Evolutionary conservation across 306 rosid genomes (phyloP).

Genomic region (Malus orientalis): DNA sequence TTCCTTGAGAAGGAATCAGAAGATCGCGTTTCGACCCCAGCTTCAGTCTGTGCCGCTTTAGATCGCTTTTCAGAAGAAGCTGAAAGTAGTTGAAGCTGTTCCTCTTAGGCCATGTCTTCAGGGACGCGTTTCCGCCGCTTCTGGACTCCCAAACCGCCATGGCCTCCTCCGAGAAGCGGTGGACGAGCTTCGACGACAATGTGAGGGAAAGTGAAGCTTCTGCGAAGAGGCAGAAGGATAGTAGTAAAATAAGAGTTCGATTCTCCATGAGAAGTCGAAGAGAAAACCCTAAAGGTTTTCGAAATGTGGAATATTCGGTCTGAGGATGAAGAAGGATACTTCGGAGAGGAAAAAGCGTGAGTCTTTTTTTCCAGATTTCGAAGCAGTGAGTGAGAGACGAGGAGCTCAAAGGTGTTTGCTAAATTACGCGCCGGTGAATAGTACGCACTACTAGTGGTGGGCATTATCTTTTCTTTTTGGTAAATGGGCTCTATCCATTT

Average conservation of each 20-base stretch:
- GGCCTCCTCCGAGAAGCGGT: conserved; percentile 70
- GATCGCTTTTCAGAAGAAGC: conserved; percentile 45
- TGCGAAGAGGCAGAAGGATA: not conserved
- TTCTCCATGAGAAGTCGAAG: conserved; percentile 7
- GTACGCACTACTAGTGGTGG: not conserved
- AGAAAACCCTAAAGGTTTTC: not conserved
- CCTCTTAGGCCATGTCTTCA: conserved; percentile 38
- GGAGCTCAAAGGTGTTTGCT: not conserved
- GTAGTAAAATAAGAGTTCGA: not conserved
- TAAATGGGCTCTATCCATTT: not conserved
- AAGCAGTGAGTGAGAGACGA: not conserved
- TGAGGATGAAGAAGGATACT: not conserved
- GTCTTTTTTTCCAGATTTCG: not conserved
- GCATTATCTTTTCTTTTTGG: not conserved
- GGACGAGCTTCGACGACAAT: conserved; percentile 49
- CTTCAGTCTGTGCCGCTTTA: conserved; percentile 50
- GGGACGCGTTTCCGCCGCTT: not conserved
- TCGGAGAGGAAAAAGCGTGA: not conserved
- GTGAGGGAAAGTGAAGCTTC: conserved; percentile 1
- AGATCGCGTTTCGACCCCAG: conserved; percentile 31
- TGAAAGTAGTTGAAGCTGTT: conserved; percentile 37
- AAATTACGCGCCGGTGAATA: not conserved
- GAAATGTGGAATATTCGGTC: not conserved
- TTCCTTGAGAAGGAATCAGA: conserved; percentile 69
- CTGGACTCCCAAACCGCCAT: conserved; percentile 32